These are phyloP conservation scores for Amauroascus niger DNA, from an alignment of 2,329 filamentous ascomycete species.

Conservation along the genomic window DNA sequence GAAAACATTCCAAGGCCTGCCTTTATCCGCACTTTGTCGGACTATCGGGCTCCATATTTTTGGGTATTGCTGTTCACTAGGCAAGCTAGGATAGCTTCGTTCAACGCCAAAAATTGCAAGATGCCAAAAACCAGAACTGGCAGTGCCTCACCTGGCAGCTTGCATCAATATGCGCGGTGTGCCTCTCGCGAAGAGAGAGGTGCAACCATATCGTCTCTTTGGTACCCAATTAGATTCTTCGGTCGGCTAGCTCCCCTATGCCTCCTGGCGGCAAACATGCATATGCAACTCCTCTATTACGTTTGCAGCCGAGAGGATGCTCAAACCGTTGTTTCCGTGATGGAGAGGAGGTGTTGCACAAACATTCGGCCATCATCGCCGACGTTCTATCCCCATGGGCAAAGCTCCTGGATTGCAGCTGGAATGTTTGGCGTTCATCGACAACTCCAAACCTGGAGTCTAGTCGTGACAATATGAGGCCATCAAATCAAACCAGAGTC, in stretches of 20 bases:
- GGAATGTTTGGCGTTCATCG: too few species aligned
- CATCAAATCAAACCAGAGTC: too few species aligned
- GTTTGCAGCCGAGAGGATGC: not conserved
- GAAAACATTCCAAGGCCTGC: not conserved
- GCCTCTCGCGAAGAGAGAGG: not conserved
- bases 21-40: not conserved
- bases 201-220: not conserved
- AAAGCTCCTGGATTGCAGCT: not conserved
- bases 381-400: not conserved
- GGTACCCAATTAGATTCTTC: not conserved
- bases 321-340: not conserved
- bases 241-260: not conserved
- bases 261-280: not conserved
- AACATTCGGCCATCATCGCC: not conserved
- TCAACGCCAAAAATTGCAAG: not conserved
- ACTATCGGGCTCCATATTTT: not conserved
- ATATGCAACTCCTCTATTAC: not conserved
- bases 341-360: not conserved
- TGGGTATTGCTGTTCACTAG: not conserved
- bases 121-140: not conserved
- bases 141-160: not conserved
- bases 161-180: not conserved
- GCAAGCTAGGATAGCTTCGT: not conserved
- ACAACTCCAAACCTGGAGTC: not conserved
- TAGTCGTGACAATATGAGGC: not conserved